These are phyloP conservation scores for Leccinum uliginosum DNA, from an alignment of 768 basidiomycete genomes.

Conservation along the genomic window DNA sequence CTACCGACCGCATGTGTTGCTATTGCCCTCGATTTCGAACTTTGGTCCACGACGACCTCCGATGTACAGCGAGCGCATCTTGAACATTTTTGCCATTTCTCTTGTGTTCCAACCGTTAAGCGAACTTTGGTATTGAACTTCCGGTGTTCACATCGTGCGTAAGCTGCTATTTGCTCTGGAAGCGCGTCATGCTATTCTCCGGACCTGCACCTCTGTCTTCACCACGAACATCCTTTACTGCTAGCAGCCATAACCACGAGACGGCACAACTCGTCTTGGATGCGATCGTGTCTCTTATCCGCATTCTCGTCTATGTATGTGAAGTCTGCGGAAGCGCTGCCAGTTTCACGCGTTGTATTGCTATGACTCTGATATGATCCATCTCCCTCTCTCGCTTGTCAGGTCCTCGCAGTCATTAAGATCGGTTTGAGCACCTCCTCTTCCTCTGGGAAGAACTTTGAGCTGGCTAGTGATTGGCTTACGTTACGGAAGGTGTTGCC, in stretches of 20 bases:
- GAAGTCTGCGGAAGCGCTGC: slow-evolving; percentile 74
- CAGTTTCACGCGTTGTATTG: slow-evolving; percentile 72
- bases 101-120: slow-evolving; percentile 66
- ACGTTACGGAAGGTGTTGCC: slow-evolving; percentile 68
- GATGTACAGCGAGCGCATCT: slow-evolving; percentile 77
- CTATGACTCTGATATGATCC: slow-evolving; percentile 77
- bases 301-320: slow-evolving; percentile 51
- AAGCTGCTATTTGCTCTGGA: slow-evolving; percentile 80
- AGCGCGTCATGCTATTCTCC: slow-evolving; percentile 67
- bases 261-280: slow-evolving; percentile 69
- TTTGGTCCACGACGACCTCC: slow-evolving; percentile 70
- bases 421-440: slow-evolving; percentile 50
- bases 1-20: slow-evolving; percentile 80
- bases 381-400: slow-evolving; percentile 49
- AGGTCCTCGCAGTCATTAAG: slow-evolving; percentile 56
- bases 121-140: slow-evolving; percentile 68
- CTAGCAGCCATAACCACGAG: slow-evolving; percentile 33
- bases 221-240: slow-evolving; percentile 8
- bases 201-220: slow-evolving; percentile 28
- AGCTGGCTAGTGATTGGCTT: slow-evolving; percentile 80
- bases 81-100: slow-evolving; percentile 79
- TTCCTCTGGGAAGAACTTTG: slow-evolving; percentile 77
- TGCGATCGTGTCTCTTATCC: slow-evolving; percentile 58
- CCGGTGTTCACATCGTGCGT: slow-evolving; percentile 62
- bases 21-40: slow-evolving; percentile 84